These are phyloP conservation scores for Elsinoe fawcettii DNA, from an alignment of 2,329 filamentous ascomycete species.

Conservation along the genomic window DNA sequence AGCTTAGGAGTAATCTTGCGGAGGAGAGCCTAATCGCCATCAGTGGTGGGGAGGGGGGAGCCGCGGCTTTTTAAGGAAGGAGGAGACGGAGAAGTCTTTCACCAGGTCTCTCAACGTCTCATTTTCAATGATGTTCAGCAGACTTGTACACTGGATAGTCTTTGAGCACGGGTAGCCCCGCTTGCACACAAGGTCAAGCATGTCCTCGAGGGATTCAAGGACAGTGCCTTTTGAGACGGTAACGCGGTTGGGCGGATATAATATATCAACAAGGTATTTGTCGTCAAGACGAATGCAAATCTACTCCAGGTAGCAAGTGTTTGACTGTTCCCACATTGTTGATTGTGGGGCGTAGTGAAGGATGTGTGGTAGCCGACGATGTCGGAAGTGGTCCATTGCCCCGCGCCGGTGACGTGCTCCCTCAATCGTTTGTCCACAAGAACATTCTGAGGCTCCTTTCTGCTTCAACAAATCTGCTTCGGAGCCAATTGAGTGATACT, in stretches of 20 bases:
- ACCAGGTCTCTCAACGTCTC: no score
- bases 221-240: neutral
- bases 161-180: no score
- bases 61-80: constrained; percentile 22
- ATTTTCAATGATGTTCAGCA: no score
- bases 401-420: neutral
- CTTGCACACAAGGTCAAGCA: no score
- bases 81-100: neutral
- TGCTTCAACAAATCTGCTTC: neutral
- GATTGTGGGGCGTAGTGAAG: no score
- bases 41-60: constrained; percentile 35
- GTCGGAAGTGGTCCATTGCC: neutral
- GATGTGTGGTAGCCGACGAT: neutral
- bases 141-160: no score
- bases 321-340: no score
- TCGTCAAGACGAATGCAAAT: no score
- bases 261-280: no score
- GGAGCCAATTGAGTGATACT: neutral
- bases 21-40: constrained; percentile 38
- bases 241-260: no score
- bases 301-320: no score
- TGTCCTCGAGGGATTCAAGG: no score
- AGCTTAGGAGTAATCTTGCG: constrained; percentile 39
- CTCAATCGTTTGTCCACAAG: neutral
- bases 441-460: neutral